Evolutionary conservation across 768 basidiomycete genomes (phyloP).

Genomic region (Naganishia antarctica): DNA sequence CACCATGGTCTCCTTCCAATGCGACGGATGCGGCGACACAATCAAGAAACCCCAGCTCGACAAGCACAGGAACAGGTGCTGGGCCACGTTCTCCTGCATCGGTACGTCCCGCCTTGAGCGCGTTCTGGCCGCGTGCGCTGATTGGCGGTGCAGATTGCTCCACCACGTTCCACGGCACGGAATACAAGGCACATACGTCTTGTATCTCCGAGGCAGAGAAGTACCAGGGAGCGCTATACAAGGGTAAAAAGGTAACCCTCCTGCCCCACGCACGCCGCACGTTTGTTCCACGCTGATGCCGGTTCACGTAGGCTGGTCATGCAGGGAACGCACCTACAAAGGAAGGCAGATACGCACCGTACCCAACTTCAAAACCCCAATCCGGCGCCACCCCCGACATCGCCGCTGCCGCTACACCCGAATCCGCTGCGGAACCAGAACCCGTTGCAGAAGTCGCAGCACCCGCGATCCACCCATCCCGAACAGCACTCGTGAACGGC

Average conservation of each 20-base stretch:
- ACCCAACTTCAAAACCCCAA: background rate
- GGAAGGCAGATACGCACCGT: too few species aligned
- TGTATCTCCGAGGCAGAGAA: constrained; percentile 91
- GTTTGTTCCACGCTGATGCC: background rate
- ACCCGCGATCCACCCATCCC: constrained; percentile 54
- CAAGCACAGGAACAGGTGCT: constrained; percentile 56
- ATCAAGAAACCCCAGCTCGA: constrained; percentile 93
- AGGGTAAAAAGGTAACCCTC: constrained; percentile 61
- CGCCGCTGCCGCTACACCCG: constrained; percentile 28
- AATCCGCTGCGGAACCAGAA: constrained; percentile 21
- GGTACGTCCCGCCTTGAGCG: constrained; percentile 32
- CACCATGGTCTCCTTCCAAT: constrained; percentile 70
- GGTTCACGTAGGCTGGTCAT: too few species aligned
- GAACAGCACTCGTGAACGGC: constrained; percentile 41
- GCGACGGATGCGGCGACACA: constrained; percentile 76
- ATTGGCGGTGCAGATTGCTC: constrained; percentile 80
- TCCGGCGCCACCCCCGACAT: constrained; percentile 13
- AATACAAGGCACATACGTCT: constrained; percentile 71
- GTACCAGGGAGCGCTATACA: constrained; percentile 81
- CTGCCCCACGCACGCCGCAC: too few species aligned
- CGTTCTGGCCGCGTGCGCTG: constrained; percentile 23
- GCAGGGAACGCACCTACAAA: too few species aligned
- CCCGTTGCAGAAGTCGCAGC: constrained; percentile 50
- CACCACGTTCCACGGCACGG: constrained; percentile 71
- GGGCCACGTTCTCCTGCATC: constrained; percentile 45